phyloP scores from a whole-genome alignment of 2,329 filamentous ascomycete species.

The Cryphonectria parasitica region DNA sequence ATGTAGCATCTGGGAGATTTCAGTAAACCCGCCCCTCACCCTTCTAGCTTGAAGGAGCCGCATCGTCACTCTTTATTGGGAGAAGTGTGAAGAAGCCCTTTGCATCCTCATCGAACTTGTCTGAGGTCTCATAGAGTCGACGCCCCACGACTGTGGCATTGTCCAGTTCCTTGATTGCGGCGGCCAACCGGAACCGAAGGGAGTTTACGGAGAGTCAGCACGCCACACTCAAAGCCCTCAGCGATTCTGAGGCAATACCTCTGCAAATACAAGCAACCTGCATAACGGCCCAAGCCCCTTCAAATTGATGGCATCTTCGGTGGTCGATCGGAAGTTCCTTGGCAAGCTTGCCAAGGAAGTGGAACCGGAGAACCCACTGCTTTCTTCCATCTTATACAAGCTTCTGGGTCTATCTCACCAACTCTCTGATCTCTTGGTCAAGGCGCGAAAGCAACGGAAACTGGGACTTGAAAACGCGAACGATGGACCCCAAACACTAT shows the following conservation, averaged over 20 bases:
- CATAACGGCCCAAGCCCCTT: conserved; percentile 14
- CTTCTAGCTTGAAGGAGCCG: conserved; percentile 20
- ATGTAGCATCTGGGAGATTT: conserved; percentile 21
- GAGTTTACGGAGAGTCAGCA: background rate
- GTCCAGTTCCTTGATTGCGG: background rate
- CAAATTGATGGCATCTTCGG: conserved; percentile 82
- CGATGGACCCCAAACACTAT: conserved; percentile 79
- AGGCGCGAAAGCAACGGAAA: conserved; percentile 79
- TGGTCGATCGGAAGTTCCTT: conserved; percentile 97
- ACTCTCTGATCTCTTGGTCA: conserved; percentile 80
- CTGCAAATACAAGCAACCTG: background rate
- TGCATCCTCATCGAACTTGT: background rate
- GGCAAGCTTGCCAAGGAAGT: conserved; percentile 84
- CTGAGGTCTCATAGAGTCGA: background rate
- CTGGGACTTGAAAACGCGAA: conserved; percentile 74
- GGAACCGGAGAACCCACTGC: conserved; percentile 74
- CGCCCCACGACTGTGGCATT: background rate
- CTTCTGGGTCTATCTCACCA: conserved; percentile 89
- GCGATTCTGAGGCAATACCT: background rate
- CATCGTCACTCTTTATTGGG: conserved; percentile 9
- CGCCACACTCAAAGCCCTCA: background rate
- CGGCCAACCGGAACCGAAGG: background rate
- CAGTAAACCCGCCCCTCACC: conserved; percentile 16
- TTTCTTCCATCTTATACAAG: conserved; percentile 85
- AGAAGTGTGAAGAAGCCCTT: conserved; percentile 12